These are phyloP conservation scores for Solanum arcanum DNA, from an alignment of 257 asterid genomes.

Conservation along the genomic window DNA sequence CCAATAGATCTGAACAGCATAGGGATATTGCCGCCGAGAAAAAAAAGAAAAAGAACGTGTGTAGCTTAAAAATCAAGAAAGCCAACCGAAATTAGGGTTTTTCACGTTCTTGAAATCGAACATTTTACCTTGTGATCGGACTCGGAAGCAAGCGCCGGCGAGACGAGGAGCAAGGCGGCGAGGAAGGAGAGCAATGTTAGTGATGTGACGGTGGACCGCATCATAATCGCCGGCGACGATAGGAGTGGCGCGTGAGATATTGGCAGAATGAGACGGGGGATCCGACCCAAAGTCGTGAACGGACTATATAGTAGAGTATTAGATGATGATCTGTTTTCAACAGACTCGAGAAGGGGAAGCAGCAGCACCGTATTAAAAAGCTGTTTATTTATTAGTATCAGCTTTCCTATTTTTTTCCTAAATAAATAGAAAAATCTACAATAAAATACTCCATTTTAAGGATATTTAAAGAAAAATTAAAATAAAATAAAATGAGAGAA, in stretches of 20 bases:
- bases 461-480: background rate
- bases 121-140: slow-evolving; percentile 15
- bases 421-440: background rate
- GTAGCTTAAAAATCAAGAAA: background rate
- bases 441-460: background rate
- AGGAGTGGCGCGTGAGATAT: background rate
- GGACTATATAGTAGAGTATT: background rate
- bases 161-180: background rate
- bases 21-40: background rate
- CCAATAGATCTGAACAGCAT: background rate
- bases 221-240: background rate
- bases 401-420: background rate
- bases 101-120: background rate
- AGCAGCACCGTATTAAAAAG: background rate
- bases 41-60: background rate
- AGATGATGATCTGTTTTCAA: background rate
- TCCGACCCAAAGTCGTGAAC: background rate
- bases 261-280: background rate
- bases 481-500: too few relatives aligned
- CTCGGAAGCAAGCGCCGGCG: slow-evolving; percentile 14
- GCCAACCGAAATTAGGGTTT: background rate
- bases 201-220: slow-evolving; percentile 3
- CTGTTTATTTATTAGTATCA: background rate
- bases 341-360: background rate
- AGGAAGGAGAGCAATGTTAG: background rate